Conservation (phyloP, 306 rosid genomes). For the Lithocarpus polystachyus region DNA sequence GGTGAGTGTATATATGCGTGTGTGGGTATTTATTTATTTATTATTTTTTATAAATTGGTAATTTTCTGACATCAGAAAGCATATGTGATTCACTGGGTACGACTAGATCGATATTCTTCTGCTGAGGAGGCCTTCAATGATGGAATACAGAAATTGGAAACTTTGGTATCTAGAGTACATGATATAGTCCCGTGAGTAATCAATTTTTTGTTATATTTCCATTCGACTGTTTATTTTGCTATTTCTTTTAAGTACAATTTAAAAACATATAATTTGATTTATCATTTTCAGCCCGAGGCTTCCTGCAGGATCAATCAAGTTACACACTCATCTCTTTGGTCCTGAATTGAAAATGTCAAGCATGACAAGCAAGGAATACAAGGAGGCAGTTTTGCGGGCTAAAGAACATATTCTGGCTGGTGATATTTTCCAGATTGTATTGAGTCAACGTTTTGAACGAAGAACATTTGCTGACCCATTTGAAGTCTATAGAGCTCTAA, state of each 20-base stretch:
- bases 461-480: conserved; percentile 99
- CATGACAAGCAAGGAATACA: conserved; percentile 81
- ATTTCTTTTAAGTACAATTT: conserved; percentile 13
- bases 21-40: no score
- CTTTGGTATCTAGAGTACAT: conserved; percentile 71
- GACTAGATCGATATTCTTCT: conserved; percentile 68
- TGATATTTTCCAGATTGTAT: conserved; percentile 91
- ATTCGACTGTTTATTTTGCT: not conserved
- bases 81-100: conserved; percentile 86
- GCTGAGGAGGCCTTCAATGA: conserved; percentile 67
- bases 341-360: conserved; percentile 67
- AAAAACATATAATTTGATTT: conserved; percentile 12
- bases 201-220: conserved; percentile 8
- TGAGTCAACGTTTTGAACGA: conserved; percentile 92
- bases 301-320: conserved; percentile 80
- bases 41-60: not conserved
- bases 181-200: conserved; percentile 73
- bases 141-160: conserved; percentile 56
- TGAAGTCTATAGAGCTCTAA: conserved; percentile 87
- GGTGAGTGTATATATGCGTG: no score
- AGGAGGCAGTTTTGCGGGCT: conserved; percentile 75
- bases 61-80: conserved; percentile 62
- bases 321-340: conserved; percentile 62
- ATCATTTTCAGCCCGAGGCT: conserved; percentile 84
- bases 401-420: conserved; percentile 96